These are phyloP conservation scores for Salix exigua DNA, from an alignment of 345 rosid genomes.

Conservation along the genomic window DNA sequence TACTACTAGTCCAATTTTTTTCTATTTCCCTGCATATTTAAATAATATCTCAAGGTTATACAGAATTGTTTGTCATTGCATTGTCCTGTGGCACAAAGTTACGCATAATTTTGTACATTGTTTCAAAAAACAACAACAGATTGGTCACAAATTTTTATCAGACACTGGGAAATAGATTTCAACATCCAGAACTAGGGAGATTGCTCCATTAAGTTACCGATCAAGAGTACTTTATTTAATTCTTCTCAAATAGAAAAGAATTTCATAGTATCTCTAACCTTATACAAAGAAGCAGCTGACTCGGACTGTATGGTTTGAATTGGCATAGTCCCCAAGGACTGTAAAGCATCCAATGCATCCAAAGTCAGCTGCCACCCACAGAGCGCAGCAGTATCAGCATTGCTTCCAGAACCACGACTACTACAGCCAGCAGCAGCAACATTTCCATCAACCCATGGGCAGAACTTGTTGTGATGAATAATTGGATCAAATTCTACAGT, in stretches of 20 bases:
- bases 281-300: conserved; percentile 88
- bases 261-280: conserved; percentile 43
- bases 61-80: too few species aligned
- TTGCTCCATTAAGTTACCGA: too few species aligned
- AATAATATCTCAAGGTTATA: too few species aligned
- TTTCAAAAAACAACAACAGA: too few species aligned
- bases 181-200: too few species aligned
- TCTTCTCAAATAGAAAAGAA: not conserved
- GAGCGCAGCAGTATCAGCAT: conserved; percentile 50
- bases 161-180: too few species aligned
- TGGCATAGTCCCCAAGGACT: conserved; percentile 53
- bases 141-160: too few species aligned
- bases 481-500: conserved; percentile 83
- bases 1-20: too few species aligned
- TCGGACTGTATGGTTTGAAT: conserved; percentile 79
- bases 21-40: too few species aligned
- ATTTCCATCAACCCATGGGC: conserved; percentile 98
- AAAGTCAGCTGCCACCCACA: conserved; percentile 96
- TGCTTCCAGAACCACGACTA: conserved; percentile 48
- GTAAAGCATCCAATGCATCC: conserved; percentile 81
- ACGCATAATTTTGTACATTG: too few species aligned
- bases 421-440: conserved; percentile 96
- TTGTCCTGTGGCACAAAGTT: too few species aligned
- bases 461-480: conserved; percentile 78
- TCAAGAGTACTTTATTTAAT: not conserved